Evolutionary conservation across 1,284 basidiomycete genomes (phyloP).

Genomic region (Ustilago curta): DNA sequence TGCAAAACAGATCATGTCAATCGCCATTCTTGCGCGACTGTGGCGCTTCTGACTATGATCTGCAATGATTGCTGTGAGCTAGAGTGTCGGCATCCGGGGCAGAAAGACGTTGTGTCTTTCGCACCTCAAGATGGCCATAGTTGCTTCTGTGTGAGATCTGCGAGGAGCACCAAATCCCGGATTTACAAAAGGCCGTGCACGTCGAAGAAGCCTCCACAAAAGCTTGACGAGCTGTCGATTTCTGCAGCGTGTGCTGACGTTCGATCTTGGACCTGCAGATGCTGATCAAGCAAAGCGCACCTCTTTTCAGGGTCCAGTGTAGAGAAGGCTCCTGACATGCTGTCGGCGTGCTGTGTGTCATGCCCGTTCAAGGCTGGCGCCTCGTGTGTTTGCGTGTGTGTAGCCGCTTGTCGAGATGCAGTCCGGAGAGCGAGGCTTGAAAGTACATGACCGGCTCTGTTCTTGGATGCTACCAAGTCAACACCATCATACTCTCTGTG

Average conservation of each 20-base stretch:
- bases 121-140: neutral
- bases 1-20: neutral
- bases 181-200: slow-evolving; percentile 11
- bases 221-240: slow-evolving; percentile 1
- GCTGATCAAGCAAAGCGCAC: slow-evolving; percentile 30
- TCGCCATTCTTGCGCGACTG: neutral
- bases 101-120: neutral
- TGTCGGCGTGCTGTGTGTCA: neutral
- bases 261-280: slow-evolving; percentile 31
- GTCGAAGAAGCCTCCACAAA: slow-evolving; percentile 31
- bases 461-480: too few relatives aligned
- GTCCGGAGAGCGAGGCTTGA: too few relatives aligned
- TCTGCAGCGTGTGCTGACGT: slow-evolving; percentile 7
- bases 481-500: neutral
- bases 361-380: neutral
- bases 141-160: slow-evolving; percentile 3
- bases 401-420: neutral
- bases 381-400: neutral
- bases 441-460: too few relatives aligned
- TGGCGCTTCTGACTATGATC: too few relatives aligned
- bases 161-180: neutral
- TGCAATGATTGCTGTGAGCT: too few relatives aligned
- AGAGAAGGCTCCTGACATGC: neutral
- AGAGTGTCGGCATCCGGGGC: too few relatives aligned
- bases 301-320: slow-evolving; percentile 23